Evolutionary conservation across 1,139 yeast genomes (phyloP).

Genomic region (Geotrichum carabidarum): DNA sequence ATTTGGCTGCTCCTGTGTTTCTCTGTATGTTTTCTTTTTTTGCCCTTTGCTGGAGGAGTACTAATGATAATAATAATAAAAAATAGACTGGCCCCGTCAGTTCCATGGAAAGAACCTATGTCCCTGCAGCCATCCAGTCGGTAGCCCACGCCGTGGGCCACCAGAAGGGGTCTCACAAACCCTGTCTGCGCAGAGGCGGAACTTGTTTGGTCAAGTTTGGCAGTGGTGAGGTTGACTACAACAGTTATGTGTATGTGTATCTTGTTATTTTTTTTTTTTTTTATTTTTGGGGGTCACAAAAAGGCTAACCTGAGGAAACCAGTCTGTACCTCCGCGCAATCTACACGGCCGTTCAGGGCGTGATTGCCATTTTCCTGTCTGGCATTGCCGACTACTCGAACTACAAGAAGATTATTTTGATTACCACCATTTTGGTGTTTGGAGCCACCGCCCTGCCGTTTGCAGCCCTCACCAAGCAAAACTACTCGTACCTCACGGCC

Average conservation of each 20-base stretch:
- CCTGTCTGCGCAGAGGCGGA: constrained; percentile 37
- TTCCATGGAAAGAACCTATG: constrained; percentile 44
- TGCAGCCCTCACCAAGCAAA: constrained; percentile 35
- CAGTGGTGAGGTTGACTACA: constrained; percentile 38
- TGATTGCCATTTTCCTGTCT: constrained; percentile 41
- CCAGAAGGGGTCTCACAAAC: constrained; percentile 25
- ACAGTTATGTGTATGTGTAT: constrained; percentile 27
- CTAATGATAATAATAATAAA: background rate
- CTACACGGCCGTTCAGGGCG: constrained; percentile 42
- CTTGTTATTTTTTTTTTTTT: background rate
- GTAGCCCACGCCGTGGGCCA: constrained; percentile 39
- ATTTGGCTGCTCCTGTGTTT: constrained; percentile 39
- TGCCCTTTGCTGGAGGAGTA: background rate
- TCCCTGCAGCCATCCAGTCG: constrained; percentile 45
- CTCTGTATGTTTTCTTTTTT: constrained; percentile 19
- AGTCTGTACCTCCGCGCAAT: constrained; percentile 40
- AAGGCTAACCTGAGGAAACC: background rate
- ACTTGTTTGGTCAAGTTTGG: constrained; percentile 44
- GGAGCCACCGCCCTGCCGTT: constrained; percentile 43
- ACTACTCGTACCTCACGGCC: constrained; percentile 32
- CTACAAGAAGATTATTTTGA: constrained; percentile 39
- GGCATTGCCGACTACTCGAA: constrained; percentile 46
- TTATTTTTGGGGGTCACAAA: background rate
- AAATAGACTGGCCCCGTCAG: constrained; percentile 43
- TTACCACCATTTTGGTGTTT: constrained; percentile 37